phyloP scores from a whole-genome alignment of 306 rosid species.

The Glycyrrhiza uralensis region DNA sequence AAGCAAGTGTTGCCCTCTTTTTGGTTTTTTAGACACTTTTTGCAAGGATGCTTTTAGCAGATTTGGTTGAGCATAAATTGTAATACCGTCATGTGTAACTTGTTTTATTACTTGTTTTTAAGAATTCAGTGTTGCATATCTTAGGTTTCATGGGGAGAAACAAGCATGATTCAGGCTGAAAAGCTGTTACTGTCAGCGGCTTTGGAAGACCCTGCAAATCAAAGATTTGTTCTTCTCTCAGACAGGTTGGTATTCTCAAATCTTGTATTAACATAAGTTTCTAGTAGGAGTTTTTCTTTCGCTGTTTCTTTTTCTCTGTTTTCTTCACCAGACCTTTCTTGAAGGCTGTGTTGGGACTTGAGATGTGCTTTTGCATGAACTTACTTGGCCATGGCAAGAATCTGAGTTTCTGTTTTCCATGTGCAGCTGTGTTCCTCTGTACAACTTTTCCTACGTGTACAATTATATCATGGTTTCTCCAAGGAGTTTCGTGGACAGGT shows the following conservation, averaged over 20 bases:
- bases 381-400: constrained; percentile 3
- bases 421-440: constrained; percentile 93
- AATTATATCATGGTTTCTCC: constrained; percentile 78
- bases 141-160: constrained; percentile 63
- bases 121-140: constrained; percentile 8
- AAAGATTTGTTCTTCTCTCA: constrained; percentile 90
- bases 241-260: constrained; percentile 59
- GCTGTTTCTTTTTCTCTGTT: neutral
- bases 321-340: neutral
- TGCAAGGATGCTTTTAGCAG: neutral
- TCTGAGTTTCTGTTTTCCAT: constrained; percentile 36
- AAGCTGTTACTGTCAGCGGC: constrained; percentile 53
- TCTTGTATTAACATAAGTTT: neutral
- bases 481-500: constrained; percentile 98
- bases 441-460: constrained; percentile 85
- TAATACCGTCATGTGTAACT: neutral
- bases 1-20: neutral
- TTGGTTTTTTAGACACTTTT: neutral
- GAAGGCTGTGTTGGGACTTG: neutral
- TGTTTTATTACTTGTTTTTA: neutral
- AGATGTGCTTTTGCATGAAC: neutral
- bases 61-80: neutral
- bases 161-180: constrained; percentile 57
- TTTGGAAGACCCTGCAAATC: constrained; percentile 87
- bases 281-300: neutral